Conservation (phyloP, 1,284 basidiomycete genomes). For the Boletus albobrunnescens region DNA sequence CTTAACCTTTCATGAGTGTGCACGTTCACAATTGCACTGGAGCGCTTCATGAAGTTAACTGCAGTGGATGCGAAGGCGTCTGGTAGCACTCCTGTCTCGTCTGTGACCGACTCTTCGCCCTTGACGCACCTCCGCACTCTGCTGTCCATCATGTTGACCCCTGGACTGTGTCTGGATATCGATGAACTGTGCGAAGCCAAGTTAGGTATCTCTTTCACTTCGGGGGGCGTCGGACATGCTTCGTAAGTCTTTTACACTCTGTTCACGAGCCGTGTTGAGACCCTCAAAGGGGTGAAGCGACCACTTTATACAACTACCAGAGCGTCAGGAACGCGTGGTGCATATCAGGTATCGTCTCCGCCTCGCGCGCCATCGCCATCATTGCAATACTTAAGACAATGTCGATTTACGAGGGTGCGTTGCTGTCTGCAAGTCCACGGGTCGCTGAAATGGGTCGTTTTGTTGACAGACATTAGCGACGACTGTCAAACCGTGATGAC, state of each 20-base stretch:
- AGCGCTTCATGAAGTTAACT: conserved; percentile 46
- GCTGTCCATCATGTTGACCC: conserved; percentile 48
- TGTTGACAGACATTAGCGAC: conserved; percentile 55
- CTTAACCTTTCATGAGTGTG: conserved; percentile 32
- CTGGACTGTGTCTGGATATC: conserved; percentile 53
- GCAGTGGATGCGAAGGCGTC: conserved; percentile 47
- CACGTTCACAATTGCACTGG: conserved; percentile 45
- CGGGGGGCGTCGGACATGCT: conserved; percentile 44
- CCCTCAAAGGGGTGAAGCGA: conserved; percentile 26
- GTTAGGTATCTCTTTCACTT: conserved; percentile 39
- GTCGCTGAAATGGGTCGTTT: too few relatives aligned
- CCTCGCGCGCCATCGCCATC: conserved; percentile 64
- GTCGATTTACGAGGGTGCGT: conserved; percentile 64
- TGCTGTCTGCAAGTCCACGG: not conserved
- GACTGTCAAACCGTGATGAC: conserved; percentile 67
- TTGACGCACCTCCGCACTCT: conserved; percentile 45
- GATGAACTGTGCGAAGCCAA: conserved; percentile 60
- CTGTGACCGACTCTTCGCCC: conserved; percentile 39
- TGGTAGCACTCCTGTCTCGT: conserved; percentile 34
- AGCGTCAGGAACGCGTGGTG: conserved; percentile 54
- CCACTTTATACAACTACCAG: conserved; percentile 42
- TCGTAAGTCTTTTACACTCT: conserved; percentile 38
- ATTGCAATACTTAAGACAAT: conserved; percentile 66
- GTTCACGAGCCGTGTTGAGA: conserved; percentile 6
- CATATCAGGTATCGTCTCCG: conserved; percentile 66